These are phyloP conservation scores for Dendrostoma leiphaemia DNA, from an alignment of 2,329 filamentous ascomycete species.

Conservation along the genomic window DNA sequence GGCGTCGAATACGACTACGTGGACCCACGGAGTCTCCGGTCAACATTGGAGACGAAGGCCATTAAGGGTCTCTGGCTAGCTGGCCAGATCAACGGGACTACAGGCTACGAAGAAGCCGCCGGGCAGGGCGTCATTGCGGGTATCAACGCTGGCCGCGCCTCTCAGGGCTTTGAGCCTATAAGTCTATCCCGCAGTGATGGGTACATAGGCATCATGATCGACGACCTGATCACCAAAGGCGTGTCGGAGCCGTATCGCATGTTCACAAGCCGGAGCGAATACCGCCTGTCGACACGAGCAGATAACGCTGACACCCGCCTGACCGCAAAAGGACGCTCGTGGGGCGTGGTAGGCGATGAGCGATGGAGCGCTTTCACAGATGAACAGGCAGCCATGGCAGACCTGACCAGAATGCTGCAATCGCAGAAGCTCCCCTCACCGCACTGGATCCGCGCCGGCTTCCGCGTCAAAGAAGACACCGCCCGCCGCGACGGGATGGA, in stretches of 20 bases:
- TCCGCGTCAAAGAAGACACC: constrained; percentile 65
- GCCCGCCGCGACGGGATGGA: constrained; percentile 72
- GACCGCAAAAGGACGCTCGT: constrained; percentile 72
- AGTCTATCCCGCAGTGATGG: constrained; percentile 79
- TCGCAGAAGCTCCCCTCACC: constrained; percentile 56
- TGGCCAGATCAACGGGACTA: constrained; percentile 97
- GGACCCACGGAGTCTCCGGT: constrained; percentile 81
- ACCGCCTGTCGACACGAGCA: constrained; percentile 84
- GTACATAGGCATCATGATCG: constrained; percentile 98
- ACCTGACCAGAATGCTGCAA: constrained; percentile 61
- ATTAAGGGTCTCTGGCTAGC: constrained; percentile 88
- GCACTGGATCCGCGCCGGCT: constrained; percentile 69
- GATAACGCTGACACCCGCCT: constrained; percentile 92
- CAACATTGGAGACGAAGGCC: constrained; percentile 91
- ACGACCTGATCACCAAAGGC: constrained; percentile 94
- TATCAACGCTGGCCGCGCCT: constrained; percentile 85
- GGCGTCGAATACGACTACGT: constrained; percentile 99
- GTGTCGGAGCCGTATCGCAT: constrained; percentile 97
- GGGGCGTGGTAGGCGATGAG: constrained; percentile 73
- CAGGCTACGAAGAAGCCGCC: constrained; percentile 95
- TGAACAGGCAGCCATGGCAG: constrained; percentile 64
- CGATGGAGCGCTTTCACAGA: constrained; percentile 73
- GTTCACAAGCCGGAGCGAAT: constrained; percentile 96
- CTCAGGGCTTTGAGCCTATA: constrained; percentile 63
- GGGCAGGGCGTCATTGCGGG: constrained; percentile 91